Evolutionary conservation across 2,329 filamentous ascomycete species (phyloP).

Genomic region (Aspergillus pseudoterreus): DNA sequence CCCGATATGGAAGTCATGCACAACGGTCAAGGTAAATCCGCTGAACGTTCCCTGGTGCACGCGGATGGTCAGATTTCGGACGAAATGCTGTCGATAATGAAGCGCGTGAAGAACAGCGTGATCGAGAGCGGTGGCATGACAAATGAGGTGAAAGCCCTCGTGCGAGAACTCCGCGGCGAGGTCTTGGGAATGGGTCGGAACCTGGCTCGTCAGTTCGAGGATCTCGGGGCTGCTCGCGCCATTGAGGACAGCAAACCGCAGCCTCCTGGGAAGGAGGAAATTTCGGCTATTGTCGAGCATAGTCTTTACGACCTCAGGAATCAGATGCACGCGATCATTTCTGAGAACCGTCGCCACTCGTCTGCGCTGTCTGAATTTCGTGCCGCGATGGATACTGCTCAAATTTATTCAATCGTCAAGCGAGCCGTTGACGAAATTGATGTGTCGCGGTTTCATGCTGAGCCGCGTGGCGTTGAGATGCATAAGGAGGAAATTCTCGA

Average conservation of each 20-base stretch:
- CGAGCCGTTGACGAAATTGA: slow-evolving; percentile 61
- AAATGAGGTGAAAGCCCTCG: slow-evolving; percentile 84
- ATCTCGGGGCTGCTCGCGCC: slow-evolving; percentile 52
- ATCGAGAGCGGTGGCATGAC: slow-evolving; percentile 83
- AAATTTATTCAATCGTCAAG: slow-evolving; percentile 81
- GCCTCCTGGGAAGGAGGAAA: slow-evolving; percentile 61
- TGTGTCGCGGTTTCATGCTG: slow-evolving; percentile 58
- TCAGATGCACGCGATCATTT: slow-evolving; percentile 75
- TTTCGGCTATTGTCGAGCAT: slow-evolving; percentile 73
- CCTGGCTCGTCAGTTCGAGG: slow-evolving; percentile 71
- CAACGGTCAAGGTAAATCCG: slow-evolving; percentile 16
- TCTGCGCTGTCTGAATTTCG: slow-evolving; percentile 60
- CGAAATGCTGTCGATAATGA: slow-evolving; percentile 77
- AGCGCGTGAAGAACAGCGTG: slow-evolving; percentile 86
- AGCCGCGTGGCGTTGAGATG: slow-evolving; percentile 50
- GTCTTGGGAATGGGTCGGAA: slow-evolving; percentile 93
- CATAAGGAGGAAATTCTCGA: slow-evolving; percentile 80
- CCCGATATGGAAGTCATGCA: slow-evolving; percentile 20
- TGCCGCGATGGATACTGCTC: slow-evolving; percentile 69
- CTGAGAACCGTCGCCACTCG: slow-evolving; percentile 69
- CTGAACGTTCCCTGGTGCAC: slow-evolving; percentile 28
- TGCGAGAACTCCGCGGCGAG: slow-evolving; percentile 85
- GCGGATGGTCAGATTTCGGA: slow-evolving; percentile 59
- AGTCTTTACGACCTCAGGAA: slow-evolving; percentile 77
- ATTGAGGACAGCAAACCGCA: slow-evolving; percentile 42